A percentile compares a stretch with the other conserved stretches of the same genome.
These are phyloP conservation scores for Huntiella savannae DNA, from an alignment of 2,329 filamentous ascomycete genomes.

Conservation along the genomic window DNA sequence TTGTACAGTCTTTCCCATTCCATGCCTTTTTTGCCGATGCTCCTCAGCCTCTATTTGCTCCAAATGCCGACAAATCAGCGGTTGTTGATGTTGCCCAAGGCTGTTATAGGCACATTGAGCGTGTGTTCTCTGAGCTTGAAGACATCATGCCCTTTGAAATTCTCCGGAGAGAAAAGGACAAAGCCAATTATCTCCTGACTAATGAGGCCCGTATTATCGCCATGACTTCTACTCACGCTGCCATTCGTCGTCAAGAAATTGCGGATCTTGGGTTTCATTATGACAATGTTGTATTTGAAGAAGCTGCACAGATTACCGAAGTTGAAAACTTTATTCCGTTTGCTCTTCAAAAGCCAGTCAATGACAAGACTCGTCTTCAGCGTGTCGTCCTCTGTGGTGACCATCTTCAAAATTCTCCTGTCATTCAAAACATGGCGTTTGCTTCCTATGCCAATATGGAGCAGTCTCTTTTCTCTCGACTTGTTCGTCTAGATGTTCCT, in stretches of 20 bases:
- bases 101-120: slow-evolving; percentile 73
- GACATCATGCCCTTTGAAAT: slow-evolving; percentile 94
- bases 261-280: slow-evolving; percentile 86
- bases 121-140: slow-evolving; percentile 79
- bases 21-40: slow-evolving; percentile 71
- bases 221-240: slow-evolving; percentile 96
- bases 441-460: slow-evolving; percentile 90
- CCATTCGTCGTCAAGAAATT: slow-evolving; percentile 83
- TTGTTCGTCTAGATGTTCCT: slow-evolving; percentile 84
- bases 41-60: slow-evolving; percentile 66
- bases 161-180: slow-evolving; percentile 69
- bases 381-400: slow-evolving; percentile 86
- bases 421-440: slow-evolving; percentile 88
- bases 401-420: slow-evolving; percentile 88
- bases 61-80: slow-evolving; percentile 42
- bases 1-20: slow-evolving; percentile 69
- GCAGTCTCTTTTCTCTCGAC: slow-evolving; percentile 80
- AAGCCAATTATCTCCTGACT: slow-evolving; percentile 84
- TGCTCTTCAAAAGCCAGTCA: slow-evolving; percentile 66
- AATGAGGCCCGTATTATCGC: slow-evolving; percentile 95
- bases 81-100: slow-evolving; percentile 60
- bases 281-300: slow-evolving; percentile 95
- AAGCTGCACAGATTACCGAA: slow-evolving; percentile 94
- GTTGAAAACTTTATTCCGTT: slow-evolving; percentile 92
- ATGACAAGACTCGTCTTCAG: slow-evolving; percentile 58